Conservation (phyloP, 2,329 filamentous ascomycete genomes). For the Aspergillus arachidicola region DNA sequence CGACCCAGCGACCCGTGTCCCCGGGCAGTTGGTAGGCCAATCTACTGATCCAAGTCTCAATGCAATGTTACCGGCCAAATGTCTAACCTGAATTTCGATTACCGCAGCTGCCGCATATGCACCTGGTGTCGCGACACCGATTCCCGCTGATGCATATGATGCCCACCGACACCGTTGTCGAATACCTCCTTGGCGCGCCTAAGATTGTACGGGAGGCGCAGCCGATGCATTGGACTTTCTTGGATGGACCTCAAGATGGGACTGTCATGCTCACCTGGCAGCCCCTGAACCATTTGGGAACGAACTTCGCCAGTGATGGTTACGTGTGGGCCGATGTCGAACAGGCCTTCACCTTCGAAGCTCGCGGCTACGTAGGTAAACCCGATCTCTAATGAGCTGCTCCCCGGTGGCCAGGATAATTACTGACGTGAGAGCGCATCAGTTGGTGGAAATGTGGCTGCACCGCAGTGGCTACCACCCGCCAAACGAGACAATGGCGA, state of each 20-base stretch:
- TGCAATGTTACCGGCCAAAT: neutral
- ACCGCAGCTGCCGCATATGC: slow-evolving; percentile 78
- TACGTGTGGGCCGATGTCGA: slow-evolving; percentile 89
- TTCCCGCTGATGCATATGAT: slow-evolving; percentile 75
- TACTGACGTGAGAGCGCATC: slow-evolving; percentile 7
- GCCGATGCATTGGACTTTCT: slow-evolving; percentile 90
- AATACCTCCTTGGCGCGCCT: slow-evolving; percentile 81
- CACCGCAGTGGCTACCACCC: slow-evolving; percentile 80
- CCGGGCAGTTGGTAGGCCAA: slow-evolving; percentile 47
- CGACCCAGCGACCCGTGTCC: slow-evolving; percentile 50
- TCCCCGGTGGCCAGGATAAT: neutral
- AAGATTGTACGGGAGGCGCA: slow-evolving; percentile 82
- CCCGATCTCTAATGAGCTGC: neutral
- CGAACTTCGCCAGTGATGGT: slow-evolving; percentile 84
- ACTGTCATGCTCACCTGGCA: slow-evolving; percentile 88
- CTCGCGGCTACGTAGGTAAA: slow-evolving; percentile 64
- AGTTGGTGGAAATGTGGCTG: slow-evolving; percentile 88
- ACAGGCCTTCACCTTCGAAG: slow-evolving; percentile 73
- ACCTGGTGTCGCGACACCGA: slow-evolving; percentile 80
- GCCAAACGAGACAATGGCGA: slow-evolving; percentile 70
- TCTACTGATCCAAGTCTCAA: slow-evolving; percentile 11
- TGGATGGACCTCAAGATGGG: slow-evolving; percentile 79
- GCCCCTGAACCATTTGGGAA: slow-evolving; percentile 69
- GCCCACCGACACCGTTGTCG: slow-evolving; percentile 74
- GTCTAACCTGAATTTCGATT: slow-evolving; percentile 17